phyloP scores from a whole-genome alignment of 2,329 filamentous ascomycete species.

The Ophidiomyces ophidiicola region DNA sequence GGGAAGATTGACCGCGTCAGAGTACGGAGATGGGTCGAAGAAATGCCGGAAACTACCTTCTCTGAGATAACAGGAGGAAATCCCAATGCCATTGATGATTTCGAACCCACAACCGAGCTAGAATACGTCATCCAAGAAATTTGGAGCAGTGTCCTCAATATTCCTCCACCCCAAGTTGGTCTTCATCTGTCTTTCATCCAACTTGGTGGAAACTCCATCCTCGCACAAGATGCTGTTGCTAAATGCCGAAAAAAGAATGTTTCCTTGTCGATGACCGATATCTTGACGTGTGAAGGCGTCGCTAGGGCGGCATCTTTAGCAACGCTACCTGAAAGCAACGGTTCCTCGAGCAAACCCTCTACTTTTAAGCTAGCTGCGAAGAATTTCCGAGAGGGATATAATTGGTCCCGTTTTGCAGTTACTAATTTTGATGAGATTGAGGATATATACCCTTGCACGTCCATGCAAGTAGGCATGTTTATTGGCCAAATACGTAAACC shows the following conservation, averaged over 20 bases:
- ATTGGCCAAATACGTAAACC: slow-evolving; percentile 12
- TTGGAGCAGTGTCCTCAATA: slow-evolving; percentile 26
- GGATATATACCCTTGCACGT: slow-evolving; percentile 25
- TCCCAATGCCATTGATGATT: neutral
- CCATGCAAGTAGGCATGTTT: slow-evolving; percentile 19
- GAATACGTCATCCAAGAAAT: slow-evolving; percentile 7
- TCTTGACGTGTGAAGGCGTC: slow-evolving; percentile 19
- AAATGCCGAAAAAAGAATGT: slow-evolving; percentile 15
- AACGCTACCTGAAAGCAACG: neutral
- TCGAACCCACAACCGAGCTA: slow-evolving; percentile 1
- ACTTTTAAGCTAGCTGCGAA: neutral
- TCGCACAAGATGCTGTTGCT: slow-evolving; percentile 22
- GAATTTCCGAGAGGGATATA: slow-evolving; percentile 4
- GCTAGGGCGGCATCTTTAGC: slow-evolving; percentile 5
- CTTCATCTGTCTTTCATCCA: slow-evolving; percentile 12
- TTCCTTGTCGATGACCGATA: slow-evolving; percentile 19
- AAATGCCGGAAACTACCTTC: slow-evolving; percentile 15
- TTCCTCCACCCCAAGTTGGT: slow-evolving; percentile 25
- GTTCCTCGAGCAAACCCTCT: neutral
- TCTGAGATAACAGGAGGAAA: slow-evolving; percentile 7
- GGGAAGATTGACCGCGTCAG: slow-evolving; percentile 30
- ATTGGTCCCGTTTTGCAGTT: slow-evolving; percentile 2
- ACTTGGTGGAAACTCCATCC: slow-evolving; percentile 12
- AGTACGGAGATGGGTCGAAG: slow-evolving; percentile 17
- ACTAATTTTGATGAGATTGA: slow-evolving; percentile 17